Conservation (phyloP, 768 basidiomycete genomes). For the Cytidiella melzeri region DNA sequence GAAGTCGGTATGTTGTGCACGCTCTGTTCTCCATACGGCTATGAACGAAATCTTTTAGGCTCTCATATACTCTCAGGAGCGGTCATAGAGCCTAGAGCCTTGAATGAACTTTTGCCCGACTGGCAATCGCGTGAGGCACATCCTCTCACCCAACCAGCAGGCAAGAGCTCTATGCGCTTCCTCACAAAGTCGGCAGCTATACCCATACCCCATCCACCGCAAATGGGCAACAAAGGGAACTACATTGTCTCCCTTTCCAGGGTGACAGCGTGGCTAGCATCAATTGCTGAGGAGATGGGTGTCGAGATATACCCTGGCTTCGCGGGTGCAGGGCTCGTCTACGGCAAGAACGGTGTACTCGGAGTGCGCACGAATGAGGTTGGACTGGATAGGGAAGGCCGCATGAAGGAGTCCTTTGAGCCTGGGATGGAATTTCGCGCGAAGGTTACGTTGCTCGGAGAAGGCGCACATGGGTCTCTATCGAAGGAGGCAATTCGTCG, state of each 20-base stretch:
- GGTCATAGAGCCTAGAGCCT: slow-evolving; percentile 86
- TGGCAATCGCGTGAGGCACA: slow-evolving; percentile 67
- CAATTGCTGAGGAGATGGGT: slow-evolving; percentile 78
- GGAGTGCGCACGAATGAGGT: slow-evolving; percentile 94
- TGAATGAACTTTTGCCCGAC: slow-evolving; percentile 85
- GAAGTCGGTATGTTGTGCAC: slow-evolving; percentile 69
- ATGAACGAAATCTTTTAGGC: slow-evolving; percentile 39
- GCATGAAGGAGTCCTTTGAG: slow-evolving; percentile 84
- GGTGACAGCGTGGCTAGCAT: slow-evolving; percentile 84
- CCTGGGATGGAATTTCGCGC: slow-evolving; percentile 96
- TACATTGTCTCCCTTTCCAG: slow-evolving; percentile 87
- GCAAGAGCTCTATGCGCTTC: slow-evolving; percentile 77
- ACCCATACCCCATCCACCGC: slow-evolving; percentile 92
- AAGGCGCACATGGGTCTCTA: slow-evolving; percentile 91
- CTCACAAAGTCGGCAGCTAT: slow-evolving; percentile 63
- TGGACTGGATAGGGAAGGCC: slow-evolving; percentile 71
- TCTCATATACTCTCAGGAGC: slow-evolving; percentile 95
- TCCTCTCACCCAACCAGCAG: slow-evolving; percentile 77
- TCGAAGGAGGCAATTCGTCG: slow-evolving; percentile 71
- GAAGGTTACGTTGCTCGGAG: slow-evolving; percentile 86
- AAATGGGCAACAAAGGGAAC: slow-evolving; percentile 94
- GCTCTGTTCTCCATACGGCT: not conserved
- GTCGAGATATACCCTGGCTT: slow-evolving; percentile 98
- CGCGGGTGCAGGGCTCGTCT: slow-evolving; percentile 80
- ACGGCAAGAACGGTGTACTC: slow-evolving; percentile 58